Percentiles rank a stretch among this genome's conserved stretches.
phyloP scores from a whole-genome alignment of 108 stramenopile species.

The Cylindrotheca closterium region DNA sequence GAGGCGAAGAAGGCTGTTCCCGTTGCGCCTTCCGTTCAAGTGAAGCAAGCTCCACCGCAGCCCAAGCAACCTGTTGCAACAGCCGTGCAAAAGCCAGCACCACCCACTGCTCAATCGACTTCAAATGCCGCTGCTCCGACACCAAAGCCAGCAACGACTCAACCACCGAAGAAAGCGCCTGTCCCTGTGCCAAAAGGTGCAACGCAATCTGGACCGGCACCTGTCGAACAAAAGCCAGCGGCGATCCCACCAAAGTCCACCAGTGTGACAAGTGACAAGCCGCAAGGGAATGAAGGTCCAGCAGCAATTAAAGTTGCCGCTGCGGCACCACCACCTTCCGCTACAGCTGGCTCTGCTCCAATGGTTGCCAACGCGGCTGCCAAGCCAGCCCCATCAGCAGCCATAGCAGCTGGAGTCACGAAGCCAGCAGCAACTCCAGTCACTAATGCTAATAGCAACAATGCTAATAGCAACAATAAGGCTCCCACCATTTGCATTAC shows the following conservation, averaged over 20 bases:
- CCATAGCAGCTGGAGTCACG: neutral
- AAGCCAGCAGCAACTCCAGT: neutral
- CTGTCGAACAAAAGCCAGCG: neutral
- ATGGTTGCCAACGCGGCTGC: neutral
- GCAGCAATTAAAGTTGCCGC: neutral
- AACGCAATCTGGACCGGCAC: neutral
- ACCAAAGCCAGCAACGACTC: neutral
- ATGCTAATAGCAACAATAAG: neutral
- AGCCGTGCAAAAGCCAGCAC: neutral
- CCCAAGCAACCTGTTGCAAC: neutral
- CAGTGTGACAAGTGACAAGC: neutral
- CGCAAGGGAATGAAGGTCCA: neutral
- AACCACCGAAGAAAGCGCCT: neutral
- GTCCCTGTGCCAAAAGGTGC: neutral
- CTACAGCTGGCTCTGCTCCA: neutral
- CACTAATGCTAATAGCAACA: neutral
- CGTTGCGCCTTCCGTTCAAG: neutral
- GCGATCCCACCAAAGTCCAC: neutral
- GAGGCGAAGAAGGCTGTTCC: conserved; percentile 2
- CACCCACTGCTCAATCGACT: neutral
- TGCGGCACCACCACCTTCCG: neutral
- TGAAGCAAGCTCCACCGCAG: neutral
- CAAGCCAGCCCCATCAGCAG: neutral
- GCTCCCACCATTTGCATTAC: neutral
- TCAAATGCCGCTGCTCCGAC: neutral